Conservation (phyloP, 768 basidiomycete genomes). For the Hericium alpestre region DNA sequence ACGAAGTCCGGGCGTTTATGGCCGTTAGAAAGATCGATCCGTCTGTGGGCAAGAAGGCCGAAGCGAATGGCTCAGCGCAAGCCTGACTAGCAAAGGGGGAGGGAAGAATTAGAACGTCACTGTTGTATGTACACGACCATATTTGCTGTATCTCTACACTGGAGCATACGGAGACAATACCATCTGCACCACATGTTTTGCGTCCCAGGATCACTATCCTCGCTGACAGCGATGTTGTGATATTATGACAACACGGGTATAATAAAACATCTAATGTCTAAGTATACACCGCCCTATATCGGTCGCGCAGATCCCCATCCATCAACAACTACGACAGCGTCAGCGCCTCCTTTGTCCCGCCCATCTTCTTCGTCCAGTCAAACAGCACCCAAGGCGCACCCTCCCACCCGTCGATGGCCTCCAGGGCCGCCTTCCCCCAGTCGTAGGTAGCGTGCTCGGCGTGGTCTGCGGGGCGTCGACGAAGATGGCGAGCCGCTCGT, state of each 20-base stretch:
- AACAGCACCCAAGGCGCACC: background rate
- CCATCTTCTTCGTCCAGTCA: constrained; percentile 18
- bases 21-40: constrained; percentile 63
- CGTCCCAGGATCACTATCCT: too few species aligned
- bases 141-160: background rate
- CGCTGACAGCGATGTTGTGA: too few species aligned
- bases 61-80: background rate
- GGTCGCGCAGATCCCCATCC: background rate
- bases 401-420: constrained; percentile 53
- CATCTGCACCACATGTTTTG: background rate
- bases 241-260: too few species aligned
- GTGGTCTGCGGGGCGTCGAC: constrained; percentile 55
- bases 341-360: constrained; percentile 7
- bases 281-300: background rate
- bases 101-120: background rate
- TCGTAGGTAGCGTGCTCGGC: constrained; percentile 51
- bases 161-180: background rate
- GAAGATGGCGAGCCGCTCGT: constrained; percentile 55
- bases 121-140: background rate
- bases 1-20: constrained; percentile 68
- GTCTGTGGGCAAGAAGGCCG: constrained; percentile 28
- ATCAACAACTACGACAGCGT: constrained; percentile 5
- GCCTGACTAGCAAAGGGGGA: background rate
- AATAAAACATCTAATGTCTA: background rate
- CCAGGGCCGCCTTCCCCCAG: constrained; percentile 66